Evolutionary conservation across 176 grass and related monocot genomes (phyloP), one percentile per base, ranked within the genome.

Genomic region (Hyparrhenia diplandra): DNA sequence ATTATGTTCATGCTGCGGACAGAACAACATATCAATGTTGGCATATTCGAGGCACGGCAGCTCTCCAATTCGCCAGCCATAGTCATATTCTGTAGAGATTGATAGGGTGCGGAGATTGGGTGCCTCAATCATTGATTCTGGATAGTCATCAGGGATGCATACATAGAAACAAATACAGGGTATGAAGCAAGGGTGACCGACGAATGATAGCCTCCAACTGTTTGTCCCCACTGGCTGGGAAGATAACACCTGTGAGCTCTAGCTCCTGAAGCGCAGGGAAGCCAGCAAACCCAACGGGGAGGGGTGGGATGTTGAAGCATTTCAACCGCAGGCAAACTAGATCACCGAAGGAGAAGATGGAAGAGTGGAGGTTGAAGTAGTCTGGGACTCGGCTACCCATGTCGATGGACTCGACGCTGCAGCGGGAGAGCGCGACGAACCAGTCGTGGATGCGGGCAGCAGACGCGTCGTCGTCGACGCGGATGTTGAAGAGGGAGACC

Each of bases 151-250:
- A 4, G 8, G 10, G 55, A 58, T 24, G 55, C 0, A 58, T 13
- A 69, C 20, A 76, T 37, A 0, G n/a, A 69, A 0, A 16, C 27
- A 85, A 20, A 9, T 28, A 0, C 52, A 78, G 29, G 6, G 8
- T 7, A 17, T 9, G 24, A 71, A 85, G 74, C 30, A 20, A 51
- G 3, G 74, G 83, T 17, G 74, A 85, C 1, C 5, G 14, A 4
- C n/a, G 20, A 10, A 85, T 51, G 51, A 85, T 85, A 42, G 42
- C 66, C 54, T 71, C 83, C 40, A 85, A 32, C 0, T 78, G 23
- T 4, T 27, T 59, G 3, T 25, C 9, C 6, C 30, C 66, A 1
- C 37, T 0, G 25, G 4, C 24, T 14, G 20, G 36, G 13, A 85
- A 52, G 39, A 2, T 1, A 5, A 85, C 75, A 14, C 10, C 3